phyloP scores from a whole-genome alignment of 495 filamentous ascomycete genomes.

The Penicillium herquei region DNA sequence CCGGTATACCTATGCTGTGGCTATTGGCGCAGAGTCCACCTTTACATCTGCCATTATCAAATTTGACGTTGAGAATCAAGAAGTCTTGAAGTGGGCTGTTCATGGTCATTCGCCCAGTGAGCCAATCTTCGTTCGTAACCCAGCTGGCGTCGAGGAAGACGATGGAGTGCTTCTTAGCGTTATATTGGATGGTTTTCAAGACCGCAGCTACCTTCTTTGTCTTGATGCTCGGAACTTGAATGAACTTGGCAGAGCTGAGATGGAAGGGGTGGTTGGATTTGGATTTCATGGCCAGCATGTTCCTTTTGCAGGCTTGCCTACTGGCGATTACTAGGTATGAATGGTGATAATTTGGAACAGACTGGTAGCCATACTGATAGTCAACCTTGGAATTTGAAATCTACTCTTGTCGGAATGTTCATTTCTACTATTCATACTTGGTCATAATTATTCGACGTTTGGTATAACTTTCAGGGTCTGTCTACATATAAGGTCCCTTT shows the following conservation, averaged over 20 bases:
- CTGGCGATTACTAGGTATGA: constrained; percentile 27
- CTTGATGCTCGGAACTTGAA: constrained; percentile 63
- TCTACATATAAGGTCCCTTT: no score
- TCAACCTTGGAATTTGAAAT: no score
- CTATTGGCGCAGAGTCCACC: constrained; percentile 56
- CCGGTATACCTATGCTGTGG: constrained; percentile 64
- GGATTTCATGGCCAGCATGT: constrained; percentile 73
- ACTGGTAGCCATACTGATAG: no score
- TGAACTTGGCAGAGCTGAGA: constrained; percentile 66
- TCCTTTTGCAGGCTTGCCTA: constrained; percentile 23
- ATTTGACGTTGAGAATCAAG: constrained; percentile 57
- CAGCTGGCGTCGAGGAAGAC: constrained; percentile 46
- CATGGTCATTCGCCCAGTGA: constrained; percentile 71
- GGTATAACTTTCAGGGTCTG: no score
- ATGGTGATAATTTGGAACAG: neutral
- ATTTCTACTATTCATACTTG: no score
- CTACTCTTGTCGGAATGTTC: no score
- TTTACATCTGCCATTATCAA: constrained; percentile 69
- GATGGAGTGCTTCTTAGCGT: constrained; percentile 71
- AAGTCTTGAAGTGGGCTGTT: constrained; percentile 50
- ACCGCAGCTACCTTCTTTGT: constrained; percentile 67
- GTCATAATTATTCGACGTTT: no score
- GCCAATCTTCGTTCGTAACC: constrained; percentile 65
- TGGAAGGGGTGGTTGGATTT: constrained; percentile 59
- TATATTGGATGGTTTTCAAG: constrained; percentile 62